Evolutionary conservation across 805 yeast species (phyloP).

Genomic region (Hanseniaspora lindneri): DNA sequence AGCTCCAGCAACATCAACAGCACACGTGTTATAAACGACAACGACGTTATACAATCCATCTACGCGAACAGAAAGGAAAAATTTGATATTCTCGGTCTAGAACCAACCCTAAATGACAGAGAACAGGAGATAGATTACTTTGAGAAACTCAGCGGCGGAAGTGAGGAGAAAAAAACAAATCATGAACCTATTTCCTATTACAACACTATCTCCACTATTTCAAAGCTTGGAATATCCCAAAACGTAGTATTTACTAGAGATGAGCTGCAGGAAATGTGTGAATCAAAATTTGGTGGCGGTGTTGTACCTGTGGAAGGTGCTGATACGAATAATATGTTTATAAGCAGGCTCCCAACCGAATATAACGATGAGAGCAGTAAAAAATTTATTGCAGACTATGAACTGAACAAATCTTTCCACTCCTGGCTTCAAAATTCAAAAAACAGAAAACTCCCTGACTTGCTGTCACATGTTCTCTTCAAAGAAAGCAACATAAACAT

Average conservation of each 20-base stretch:
- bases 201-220: constrained; percentile 5
- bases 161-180: background rate
- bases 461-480: background rate
- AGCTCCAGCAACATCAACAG: background rate
- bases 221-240: constrained; percentile 5
- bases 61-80: constrained; percentile 5
- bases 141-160: background rate
- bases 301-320: background rate
- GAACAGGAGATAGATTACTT: constrained; percentile 2
- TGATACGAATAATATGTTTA: background rate
- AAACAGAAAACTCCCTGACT: background rate
- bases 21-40: background rate
- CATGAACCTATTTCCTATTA: constrained; percentile 4
- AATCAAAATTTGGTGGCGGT: constrained; percentile 9
- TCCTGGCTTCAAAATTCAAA: background rate
- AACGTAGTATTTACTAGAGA: constrained; percentile 3
- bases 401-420: background rate
- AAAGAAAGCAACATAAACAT: background rate
- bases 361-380: background rate
- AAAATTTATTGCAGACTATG: background rate
- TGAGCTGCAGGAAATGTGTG: background rate
- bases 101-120: constrained; percentile 6
- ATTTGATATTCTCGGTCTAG: constrained; percentile 6
- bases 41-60: constrained; percentile 10
- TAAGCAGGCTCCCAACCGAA: background rate